These are phyloP conservation scores for Corylus heterophylla DNA, from an alignment of 306 rosid genomes.

Conservation along the genomic window DNA sequence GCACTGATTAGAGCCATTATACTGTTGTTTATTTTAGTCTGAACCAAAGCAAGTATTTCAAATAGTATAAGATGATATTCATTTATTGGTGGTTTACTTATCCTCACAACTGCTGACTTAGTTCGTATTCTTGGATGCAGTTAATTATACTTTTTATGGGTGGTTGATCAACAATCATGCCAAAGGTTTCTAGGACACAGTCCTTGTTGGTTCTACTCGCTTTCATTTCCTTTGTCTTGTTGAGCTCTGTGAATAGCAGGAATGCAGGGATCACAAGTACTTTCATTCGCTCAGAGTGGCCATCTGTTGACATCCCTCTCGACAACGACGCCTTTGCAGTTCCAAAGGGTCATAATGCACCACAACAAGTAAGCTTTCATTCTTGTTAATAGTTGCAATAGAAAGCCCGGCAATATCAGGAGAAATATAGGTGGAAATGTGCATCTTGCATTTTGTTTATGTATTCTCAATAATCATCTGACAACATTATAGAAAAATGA, in stretches of 20 bases:
- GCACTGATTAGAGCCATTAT: too few relatives aligned
- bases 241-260: conserved; percentile 43
- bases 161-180: conserved; percentile 30
- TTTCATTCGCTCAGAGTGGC: conserved; percentile 71
- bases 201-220: conserved; percentile 41
- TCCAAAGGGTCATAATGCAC: conserved; percentile 80
- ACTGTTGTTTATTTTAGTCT: not conserved
- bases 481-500: not conserved
- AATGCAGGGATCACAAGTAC: conserved; percentile 75
- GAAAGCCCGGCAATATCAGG: not conserved
- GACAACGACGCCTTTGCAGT: conserved; percentile 61
- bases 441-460: not conserved
- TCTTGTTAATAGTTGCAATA: not conserved
- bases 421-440: not conserved
- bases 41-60: not conserved
- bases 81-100: conserved; percentile 3
- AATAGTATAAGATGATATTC: not conserved
- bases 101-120: not conserved
- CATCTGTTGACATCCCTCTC: conserved; percentile 74
- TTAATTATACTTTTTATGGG: conserved; percentile 25
- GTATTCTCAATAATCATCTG: not conserved
- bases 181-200: conserved; percentile 34
- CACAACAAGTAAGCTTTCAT: conserved; percentile 71
- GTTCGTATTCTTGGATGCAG: conserved; percentile 31
- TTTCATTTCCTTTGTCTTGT: conserved; percentile 47